Conservation (phyloP, 768 basidiomycete genomes). For the Auriscalpium microsporum region DNA sequence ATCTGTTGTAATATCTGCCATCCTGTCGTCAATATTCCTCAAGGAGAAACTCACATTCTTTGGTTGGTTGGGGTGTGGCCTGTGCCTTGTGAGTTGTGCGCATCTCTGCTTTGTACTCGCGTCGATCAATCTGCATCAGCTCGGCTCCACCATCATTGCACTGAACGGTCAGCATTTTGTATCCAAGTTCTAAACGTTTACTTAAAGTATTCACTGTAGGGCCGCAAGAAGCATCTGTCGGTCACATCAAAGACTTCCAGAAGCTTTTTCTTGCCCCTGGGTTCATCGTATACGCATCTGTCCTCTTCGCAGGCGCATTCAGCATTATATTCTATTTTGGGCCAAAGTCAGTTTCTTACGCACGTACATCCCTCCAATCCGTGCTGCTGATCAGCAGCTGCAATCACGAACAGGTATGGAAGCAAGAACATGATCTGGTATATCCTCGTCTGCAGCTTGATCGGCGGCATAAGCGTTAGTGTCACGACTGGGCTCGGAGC, state of each 20-base stretch:
- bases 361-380: too few species aligned
- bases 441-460: conserved; percentile 90
- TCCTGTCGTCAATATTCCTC: conserved; percentile 88
- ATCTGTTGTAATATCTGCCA: conserved; percentile 91
- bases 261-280: conserved; percentile 74
- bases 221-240: conserved; percentile 61
- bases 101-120: neutral
- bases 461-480: conserved; percentile 90
- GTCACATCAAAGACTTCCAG: conserved; percentile 65
- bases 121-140: conserved; percentile 27
- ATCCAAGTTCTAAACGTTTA: conserved; percentile 1
- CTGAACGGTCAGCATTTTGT: conserved; percentile 55
- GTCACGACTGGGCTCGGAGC: conserved; percentile 92
- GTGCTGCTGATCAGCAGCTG: neutral
- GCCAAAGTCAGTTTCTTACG: conserved; percentile 44
- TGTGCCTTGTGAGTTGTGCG: conserved; percentile 68
- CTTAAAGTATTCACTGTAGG: conserved; percentile 29
- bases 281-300: conserved; percentile 63
- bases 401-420: conserved; percentile 48
- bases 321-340: conserved; percentile 78
- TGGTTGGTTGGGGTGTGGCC: conserved; percentile 89
- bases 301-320: conserved; percentile 56
- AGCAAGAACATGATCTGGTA: conserved; percentile 94
- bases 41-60: conserved; percentile 91
- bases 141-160: conserved; percentile 85